These are phyloP conservation scores for Calonectria pteridis DNA, from an alignment of 2,329 filamentous ascomycete species.

Conservation along the genomic window DNA sequence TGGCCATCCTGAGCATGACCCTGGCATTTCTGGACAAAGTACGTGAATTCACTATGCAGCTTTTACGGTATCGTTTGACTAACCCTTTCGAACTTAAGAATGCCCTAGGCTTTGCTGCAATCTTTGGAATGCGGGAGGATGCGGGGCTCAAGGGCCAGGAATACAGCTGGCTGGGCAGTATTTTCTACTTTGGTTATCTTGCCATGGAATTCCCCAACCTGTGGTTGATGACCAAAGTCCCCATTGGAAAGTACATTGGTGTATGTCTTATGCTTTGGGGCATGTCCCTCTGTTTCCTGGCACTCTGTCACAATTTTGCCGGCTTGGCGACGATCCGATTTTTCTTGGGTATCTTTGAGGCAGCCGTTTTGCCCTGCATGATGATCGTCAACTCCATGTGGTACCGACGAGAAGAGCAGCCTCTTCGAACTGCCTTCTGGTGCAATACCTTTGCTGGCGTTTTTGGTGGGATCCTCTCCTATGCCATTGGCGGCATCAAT, in stretches of 20 bases:
- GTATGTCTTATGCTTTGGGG: slow-evolving; percentile 49
- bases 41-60: not conserved
- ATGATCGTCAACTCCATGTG: slow-evolving; percentile 59
- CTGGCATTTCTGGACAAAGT: slow-evolving; percentile 33
- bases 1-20: slow-evolving; percentile 31
- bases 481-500: slow-evolving; percentile 47
- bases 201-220: slow-evolving; percentile 53
- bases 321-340: slow-evolving; percentile 58
- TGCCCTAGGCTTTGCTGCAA: slow-evolving; percentile 29
- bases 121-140: slow-evolving; percentile 39
- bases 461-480: slow-evolving; percentile 48
- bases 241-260: slow-evolving; percentile 48
- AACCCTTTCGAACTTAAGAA: not conserved
- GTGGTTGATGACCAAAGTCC: slow-evolving; percentile 47
- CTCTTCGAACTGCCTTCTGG: slow-evolving; percentile 48
- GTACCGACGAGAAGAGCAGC: slow-evolving; percentile 49
- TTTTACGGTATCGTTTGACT: not conserved
- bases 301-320: slow-evolving; percentile 54
- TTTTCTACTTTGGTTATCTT: slow-evolving; percentile 64
- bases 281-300: slow-evolving; percentile 55
- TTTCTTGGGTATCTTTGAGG: slow-evolving; percentile 59
- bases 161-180: slow-evolving; percentile 73
- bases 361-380: slow-evolving; percentile 60
- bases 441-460: slow-evolving; percentile 48
- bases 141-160: slow-evolving; percentile 53